phyloP scores from a whole-genome alignment of 2,329 filamentous ascomycete genomes.

The Cryphonectria nitschkei region DNA sequence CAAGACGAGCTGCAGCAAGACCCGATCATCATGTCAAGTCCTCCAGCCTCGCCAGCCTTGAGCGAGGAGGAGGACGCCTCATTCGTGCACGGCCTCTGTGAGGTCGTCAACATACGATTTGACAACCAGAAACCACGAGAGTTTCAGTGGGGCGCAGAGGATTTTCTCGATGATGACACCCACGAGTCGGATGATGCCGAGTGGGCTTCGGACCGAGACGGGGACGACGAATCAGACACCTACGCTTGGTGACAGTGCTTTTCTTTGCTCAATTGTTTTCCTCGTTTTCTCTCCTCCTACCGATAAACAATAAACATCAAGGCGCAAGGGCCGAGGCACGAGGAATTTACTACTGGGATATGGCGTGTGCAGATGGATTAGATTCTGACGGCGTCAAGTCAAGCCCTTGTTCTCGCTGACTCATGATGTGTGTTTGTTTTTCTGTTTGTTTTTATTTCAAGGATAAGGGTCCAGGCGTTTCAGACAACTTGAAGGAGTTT shows the following conservation, averaged over 20 bases:
- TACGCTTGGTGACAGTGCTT: conserved; percentile 24
- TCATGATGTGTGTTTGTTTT: neutral
- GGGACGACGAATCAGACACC: conserved; percentile 61
- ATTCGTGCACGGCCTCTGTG: conserved; percentile 70
- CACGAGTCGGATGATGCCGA: conserved; percentile 61
- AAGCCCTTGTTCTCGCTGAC: neutral
- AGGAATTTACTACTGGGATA: neutral
- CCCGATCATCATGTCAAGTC: conserved; percentile 19
- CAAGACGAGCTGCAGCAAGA: conserved; percentile 22
- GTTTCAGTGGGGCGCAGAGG: conserved; percentile 68
- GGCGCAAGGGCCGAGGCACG: neutral
- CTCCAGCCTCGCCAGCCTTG: conserved; percentile 12
- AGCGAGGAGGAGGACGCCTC: conserved; percentile 23
- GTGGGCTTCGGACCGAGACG: conserved; percentile 51
- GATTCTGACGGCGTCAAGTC: conserved; percentile 19
- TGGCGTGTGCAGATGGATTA: conserved; percentile 24
- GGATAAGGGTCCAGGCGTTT: neutral
- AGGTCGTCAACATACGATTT: conserved; percentile 70
- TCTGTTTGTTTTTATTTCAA: neutral
- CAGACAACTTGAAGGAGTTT: conserved; percentile 1
- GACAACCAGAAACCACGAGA: conserved; percentile 77
- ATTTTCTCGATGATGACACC: conserved; percentile 65
- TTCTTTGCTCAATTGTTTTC: neutral
- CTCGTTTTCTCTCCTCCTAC: neutral
- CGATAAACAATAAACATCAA: neutral